A percentile compares a stretch with the other conserved stretches of the same genome.
phyloP scores from a whole-genome alignment of 78 protist species.

The Dictyostelium capitatum region DNA sequence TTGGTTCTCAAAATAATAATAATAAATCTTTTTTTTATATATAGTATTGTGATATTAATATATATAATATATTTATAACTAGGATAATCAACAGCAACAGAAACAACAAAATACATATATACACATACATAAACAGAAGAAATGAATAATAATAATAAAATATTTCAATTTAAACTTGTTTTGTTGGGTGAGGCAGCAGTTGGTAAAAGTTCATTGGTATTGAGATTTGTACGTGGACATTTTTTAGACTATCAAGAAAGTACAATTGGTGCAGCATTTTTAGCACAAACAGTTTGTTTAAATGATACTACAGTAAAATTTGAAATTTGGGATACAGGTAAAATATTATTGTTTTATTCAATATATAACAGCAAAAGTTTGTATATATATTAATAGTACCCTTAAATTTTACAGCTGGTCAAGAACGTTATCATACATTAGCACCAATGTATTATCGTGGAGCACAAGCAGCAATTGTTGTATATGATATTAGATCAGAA shows the following conservation, averaged over 20 bases:
- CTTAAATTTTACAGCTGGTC: conserved; percentile 75
- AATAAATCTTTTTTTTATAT: no score
- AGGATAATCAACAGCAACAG: neutral
- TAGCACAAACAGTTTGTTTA: conserved; percentile 96
- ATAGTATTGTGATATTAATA: no score
- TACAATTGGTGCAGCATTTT: conserved; percentile 98
- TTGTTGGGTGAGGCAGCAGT: conserved; percentile 92
- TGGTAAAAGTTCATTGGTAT: conserved; percentile 91
- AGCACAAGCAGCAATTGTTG: conserved; percentile 97
- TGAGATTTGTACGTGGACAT: conserved; percentile 97
- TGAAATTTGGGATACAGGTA: conserved; percentile 95
- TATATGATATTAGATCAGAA: conserved; percentile 93
- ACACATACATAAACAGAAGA: neutral
- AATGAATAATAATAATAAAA: conserved; percentile 78
- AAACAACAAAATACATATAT: neutral
- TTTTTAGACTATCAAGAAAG: conserved; percentile 97
- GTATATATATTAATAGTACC: neutral
- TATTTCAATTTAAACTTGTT: conserved; percentile 91
- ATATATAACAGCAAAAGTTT: no score
- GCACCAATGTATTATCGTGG: conserved; percentile 99
- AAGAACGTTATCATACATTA: conserved; percentile 93
- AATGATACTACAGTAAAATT: conserved; percentile 97
- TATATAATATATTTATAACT: no score
- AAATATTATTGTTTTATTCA: no score
- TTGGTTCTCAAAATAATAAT: no score